Evolutionary conservation across 768 basidiomycete genomes (phyloP).

Genomic region (Trichaptum fuscoviolaceum): DNA sequence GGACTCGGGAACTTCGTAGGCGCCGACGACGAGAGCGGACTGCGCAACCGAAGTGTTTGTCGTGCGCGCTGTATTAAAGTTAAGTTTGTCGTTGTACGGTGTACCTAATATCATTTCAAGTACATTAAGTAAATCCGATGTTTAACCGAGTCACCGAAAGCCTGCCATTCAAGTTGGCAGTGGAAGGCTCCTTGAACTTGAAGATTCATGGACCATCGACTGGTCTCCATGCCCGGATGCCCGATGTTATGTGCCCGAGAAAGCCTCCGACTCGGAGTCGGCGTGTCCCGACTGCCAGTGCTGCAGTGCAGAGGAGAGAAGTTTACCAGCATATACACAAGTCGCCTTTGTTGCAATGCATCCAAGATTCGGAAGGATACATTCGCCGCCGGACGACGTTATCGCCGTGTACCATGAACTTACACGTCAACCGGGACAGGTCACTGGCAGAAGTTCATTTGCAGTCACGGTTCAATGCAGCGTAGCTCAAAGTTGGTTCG

Average conservation of each 20-base stretch:
- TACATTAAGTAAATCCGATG: not conserved
- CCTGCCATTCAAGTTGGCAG: too few relatives aligned
- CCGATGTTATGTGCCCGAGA: not conserved
- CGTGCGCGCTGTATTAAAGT: too few relatives aligned
- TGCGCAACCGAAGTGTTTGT: not conserved
- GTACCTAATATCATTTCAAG: too few relatives aligned
- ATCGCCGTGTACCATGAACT: not conserved
- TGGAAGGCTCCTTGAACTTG: not conserved
- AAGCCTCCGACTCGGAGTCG: too few relatives aligned
- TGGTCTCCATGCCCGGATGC: not conserved
- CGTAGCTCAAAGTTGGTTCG: too few relatives aligned
- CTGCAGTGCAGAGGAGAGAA: too few relatives aligned
- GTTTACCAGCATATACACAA: too few relatives aligned
- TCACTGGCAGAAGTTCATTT: not conserved
- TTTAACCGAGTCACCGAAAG: not conserved
- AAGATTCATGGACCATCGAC: not conserved
- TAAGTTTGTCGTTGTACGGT: too few relatives aligned
- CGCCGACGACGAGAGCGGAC: not conserved
- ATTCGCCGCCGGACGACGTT: not conserved
- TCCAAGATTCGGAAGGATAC: not conserved
- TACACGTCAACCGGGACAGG: not conserved
- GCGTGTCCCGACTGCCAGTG: too few relatives aligned
- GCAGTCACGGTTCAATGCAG: too few relatives aligned
- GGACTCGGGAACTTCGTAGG: not conserved
- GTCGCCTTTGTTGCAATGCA: not conserved